Base-by-base conservation (phyloP, 768 basidiomycete species). In the Lactifluus piperatus region DNA sequence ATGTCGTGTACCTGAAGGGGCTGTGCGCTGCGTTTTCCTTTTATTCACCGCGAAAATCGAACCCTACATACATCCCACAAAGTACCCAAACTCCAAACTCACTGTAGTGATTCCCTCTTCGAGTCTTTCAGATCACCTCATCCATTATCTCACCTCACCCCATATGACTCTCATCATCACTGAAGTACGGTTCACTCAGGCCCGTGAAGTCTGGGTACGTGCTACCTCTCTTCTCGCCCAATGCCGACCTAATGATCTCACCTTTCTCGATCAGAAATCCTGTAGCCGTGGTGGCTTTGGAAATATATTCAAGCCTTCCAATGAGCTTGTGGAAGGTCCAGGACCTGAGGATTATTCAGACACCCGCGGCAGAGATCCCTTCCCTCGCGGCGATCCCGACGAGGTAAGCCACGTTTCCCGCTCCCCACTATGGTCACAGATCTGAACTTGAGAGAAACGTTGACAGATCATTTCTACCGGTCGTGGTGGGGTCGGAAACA, bases 401-500 rank as follows among this genome's bases (percentile, higher is more conserved):
- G 69, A 68, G 39, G 82, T 79, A 61, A n/a, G n/a, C n/a, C 5
- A 73, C 64, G 26, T n/a, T 13, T 27, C 18, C 9, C 13, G 3
- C 6, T 27, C 20, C 8, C n/a, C 18, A 3, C 10, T 34, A 1
- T 34, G 34, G 13, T 9, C 34, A 13, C 34, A 3, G 13, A 1
- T 34, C 30, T 30, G 30, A 30, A 4, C 30, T 30, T 30, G 30
- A 30, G 8, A 4, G 8, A 30, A n/a, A n/a, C n/a, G n/a, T 8
- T 8, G 10, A 34, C 13, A 81, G 73, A 58, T 77, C 18, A 75
- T 73, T 62, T 83, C 81, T 20, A 79, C 79, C 44, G 92, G 92
- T 11, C 82, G 91, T 51, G 91, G 92, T 27, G 92, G 92, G 16
- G 80, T 80, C 8, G 92, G 91, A 9, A 94, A 94, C 76, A 83